phyloP scores from a whole-genome alignment of 2,329 filamentous ascomycete genomes.

The Xylariales sp. region DNA sequence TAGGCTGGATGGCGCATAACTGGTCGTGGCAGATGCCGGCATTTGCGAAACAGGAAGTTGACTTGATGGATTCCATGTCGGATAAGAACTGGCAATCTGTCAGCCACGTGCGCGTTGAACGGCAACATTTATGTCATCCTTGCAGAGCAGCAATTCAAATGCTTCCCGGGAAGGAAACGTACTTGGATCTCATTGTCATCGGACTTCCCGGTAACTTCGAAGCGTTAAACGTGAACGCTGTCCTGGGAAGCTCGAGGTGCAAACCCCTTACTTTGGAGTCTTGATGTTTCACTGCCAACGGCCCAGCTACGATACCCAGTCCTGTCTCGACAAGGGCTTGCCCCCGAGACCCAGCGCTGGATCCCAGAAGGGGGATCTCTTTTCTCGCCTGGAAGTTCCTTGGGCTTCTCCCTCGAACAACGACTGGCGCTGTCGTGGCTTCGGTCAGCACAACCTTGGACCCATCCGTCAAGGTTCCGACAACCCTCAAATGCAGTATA shows the following conservation, averaged over 20 bases:
- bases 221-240: conserved; percentile 54
- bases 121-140: too few species aligned
- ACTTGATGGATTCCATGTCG: conserved; percentile 47
- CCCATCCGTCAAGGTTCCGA: conserved; percentile 80
- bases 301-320: conserved; percentile 55
- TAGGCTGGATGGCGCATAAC: conserved; percentile 48
- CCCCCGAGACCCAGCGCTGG: conserved; percentile 70
- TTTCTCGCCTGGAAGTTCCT: conserved; percentile 93
- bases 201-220: conserved; percentile 51
- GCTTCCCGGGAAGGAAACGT: conserved; percentile 15
- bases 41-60: conserved; percentile 45
- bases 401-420: conserved; percentile 87
- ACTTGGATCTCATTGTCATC: conserved; percentile 56
- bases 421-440: conserved; percentile 82
- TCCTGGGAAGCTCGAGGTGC: conserved; percentile 51
- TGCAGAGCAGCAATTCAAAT: conserved; percentile 2
- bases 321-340: conserved; percentile 66
- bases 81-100: conserved; percentile 45
- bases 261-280: conserved; percentile 48
- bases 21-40: conserved; percentile 38
- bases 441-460: conserved; percentile 77
- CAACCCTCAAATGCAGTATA: conserved; percentile 78
- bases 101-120: conserved; percentile 18
- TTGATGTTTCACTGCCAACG: conserved; percentile 49
- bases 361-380: conserved; percentile 80